These are phyloP conservation scores for Sambucus nigra DNA, from an alignment of 129 eudicot genomes.

Conservation along the genomic window DNA sequence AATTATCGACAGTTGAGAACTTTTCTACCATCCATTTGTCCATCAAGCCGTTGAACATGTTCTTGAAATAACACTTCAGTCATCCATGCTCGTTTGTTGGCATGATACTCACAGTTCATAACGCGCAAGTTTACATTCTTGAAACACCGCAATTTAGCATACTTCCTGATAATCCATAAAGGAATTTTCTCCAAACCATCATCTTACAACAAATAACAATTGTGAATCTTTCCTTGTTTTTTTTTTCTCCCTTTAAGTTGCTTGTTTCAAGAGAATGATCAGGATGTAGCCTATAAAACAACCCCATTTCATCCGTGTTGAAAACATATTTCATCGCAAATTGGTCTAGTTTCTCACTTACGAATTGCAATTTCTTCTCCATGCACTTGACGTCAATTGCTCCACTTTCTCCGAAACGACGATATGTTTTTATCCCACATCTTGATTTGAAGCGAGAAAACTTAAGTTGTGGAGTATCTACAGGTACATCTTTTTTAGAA, in stretches of 20 bases:
- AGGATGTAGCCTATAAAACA: not conserved
- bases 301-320: not conserved
- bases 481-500: not conserved
- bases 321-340: not conserved
- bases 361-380: too few species aligned
- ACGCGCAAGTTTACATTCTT: slow-evolving; percentile 14
- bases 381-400: too few species aligned
- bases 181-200: slow-evolving; percentile 8
- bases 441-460: not conserved
- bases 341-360: not conserved
- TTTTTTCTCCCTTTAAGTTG: not conserved
- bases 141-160: slow-evolving; percentile 11
- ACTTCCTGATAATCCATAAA: slow-evolving; percentile 11
- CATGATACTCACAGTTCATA: slow-evolving; percentile 16
- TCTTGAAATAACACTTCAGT: slow-evolving; percentile 14
- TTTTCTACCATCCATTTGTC: slow-evolving; percentile 1
- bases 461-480: not conserved
- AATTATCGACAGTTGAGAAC: slow-evolving; percentile 6
- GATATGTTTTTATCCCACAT: not conserved
- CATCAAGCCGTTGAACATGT: not conserved
- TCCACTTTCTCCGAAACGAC: too few species aligned
- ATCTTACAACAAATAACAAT: slow-evolving; percentile 11
- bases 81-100: slow-evolving; percentile 20
- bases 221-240: slow-evolving; percentile 8
- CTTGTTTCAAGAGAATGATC: not conserved